Conservation (phyloP, 257 asterid species). For the Solanum sparsipilum region DNA sequence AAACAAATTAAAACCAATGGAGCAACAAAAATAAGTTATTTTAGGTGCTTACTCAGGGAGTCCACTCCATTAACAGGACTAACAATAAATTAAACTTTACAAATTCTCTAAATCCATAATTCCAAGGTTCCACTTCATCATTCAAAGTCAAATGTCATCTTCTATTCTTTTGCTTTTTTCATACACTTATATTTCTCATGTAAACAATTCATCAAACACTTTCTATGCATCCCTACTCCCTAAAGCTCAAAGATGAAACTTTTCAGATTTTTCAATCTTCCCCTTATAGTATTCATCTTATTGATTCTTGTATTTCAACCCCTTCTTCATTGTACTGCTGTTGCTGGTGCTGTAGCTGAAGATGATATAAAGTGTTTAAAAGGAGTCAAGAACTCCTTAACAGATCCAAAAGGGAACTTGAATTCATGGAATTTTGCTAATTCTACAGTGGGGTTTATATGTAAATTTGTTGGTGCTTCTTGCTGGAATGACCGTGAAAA, state of each 20-base stretch:
- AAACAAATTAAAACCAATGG: background rate
- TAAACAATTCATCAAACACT: background rate
- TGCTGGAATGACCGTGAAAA: slow-evolving; percentile 85
- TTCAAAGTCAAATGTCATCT: slow-evolving; percentile 13
- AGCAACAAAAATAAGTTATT: background rate
- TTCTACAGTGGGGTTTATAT: slow-evolving; percentile 42
- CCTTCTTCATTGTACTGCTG: background rate
- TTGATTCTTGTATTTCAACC: background rate
- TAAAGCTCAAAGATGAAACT: background rate
- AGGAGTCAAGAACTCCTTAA: slow-evolving; percentile 40
- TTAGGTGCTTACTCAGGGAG: background rate
- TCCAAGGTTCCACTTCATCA: background rate
- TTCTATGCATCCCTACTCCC: background rate
- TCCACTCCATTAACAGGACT: background rate
- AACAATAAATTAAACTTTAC: background rate
- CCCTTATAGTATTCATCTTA: background rate
- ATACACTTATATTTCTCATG: slow-evolving; percentile 5
- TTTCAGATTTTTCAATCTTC: background rate
- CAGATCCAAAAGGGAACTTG: slow-evolving; percentile 35
- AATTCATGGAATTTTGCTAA: slow-evolving; percentile 53
- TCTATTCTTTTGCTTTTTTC: background rate
- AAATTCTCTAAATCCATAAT: background rate
- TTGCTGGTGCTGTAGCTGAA: slow-evolving; percentile 13
- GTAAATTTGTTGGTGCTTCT: slow-evolving; percentile 56
- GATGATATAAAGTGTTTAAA: slow-evolving; percentile 67